A percentile compares a stretch with the other conserved stretches of the same genome.
Conservation (phyloP, 345 rosid species). For the Acer yangbiense region DNA sequence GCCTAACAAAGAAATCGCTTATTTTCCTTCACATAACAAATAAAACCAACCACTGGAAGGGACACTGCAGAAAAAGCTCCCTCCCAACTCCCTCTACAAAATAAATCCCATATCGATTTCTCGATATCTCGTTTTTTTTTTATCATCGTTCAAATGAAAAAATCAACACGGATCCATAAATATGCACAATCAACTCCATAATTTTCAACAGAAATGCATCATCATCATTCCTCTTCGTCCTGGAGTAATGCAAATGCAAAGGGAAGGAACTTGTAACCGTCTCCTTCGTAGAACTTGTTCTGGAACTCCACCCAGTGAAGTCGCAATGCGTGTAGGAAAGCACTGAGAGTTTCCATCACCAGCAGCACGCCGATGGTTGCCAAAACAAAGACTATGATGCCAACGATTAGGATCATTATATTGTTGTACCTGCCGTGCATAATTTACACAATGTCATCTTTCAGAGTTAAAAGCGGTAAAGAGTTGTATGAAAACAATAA, state of each 20-base stretch:
- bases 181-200: conserved; percentile 19
- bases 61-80: conserved; percentile 15
- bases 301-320: conserved; percentile 99
- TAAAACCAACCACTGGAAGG: conserved; percentile 28
- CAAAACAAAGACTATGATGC: conserved; percentile 66
- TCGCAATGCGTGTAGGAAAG: conserved; percentile 91
- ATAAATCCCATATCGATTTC: conserved; percentile 8
- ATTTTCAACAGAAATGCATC: background rate
- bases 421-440: conserved; percentile 68
- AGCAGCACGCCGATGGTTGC: conserved; percentile 93
- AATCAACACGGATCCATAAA: conserved; percentile 33
- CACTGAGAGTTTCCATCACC: conserved; percentile 97
- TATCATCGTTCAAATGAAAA: conserved; percentile 32
- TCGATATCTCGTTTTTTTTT: background rate
- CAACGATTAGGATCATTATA: conserved; percentile 60
- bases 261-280: conserved; percentile 87
- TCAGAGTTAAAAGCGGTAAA: background rate
- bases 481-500: background rate
- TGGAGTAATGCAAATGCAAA: conserved; percentile 55
- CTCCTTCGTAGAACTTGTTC: conserved; percentile 97
- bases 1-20: conserved; percentile 24
- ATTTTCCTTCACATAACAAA: conserved; percentile 32
- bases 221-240: conserved; percentile 63
- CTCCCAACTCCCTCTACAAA: conserved; percentile 10
- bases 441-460: conserved; percentile 11